Base-by-base conservation (phyloP, 306 rosid species). In the Betula pendula region DNA sequence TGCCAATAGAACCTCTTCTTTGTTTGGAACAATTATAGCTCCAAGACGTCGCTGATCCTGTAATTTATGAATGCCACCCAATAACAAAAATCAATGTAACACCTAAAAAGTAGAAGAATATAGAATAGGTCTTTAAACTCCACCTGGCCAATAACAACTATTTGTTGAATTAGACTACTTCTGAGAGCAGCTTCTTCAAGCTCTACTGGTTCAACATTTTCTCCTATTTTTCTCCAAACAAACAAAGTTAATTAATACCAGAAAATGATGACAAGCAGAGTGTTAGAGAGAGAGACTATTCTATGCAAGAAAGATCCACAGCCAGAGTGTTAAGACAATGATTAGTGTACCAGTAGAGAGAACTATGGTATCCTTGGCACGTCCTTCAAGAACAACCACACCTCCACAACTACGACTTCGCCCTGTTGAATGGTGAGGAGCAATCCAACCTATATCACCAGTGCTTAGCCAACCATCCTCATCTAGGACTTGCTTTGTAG, bases 11-110 rank as follows among this genome's bases (percentile, higher is more conserved):
- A 84, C 84, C 86, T 84, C 97, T 62, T 92, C 97, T 84, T 89
- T 88, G 90, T 92, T 87, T 59, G 98, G 97, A 89, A 95, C 97
- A 73, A 95, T 71, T 42, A 95, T 60, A 56, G 98, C 98, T 79
- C 97, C 98, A 13, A 92, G 87, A 44, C 98, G 97, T 56, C 98
- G 92, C 80, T 89, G 88, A 83, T 94, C 97, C 98, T 94, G 68
- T 68, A 80, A 17, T 62, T 38, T 71, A 49, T 31, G 40, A 75
- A 73, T 29, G 75, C 63, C 74, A 77, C 33, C 51, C 25, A 65
- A 55, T 47, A 49, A 58, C 29, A 70, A 77, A 70, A 78, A 69
- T 53, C 10, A 12, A 59, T 33, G 38, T 24, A 42, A 60, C 33
- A 17, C 49, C 58, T 45, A 45, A 55, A 69, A 52, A 11, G 47